Evolutionary conservation across 139 green algal genomes (phyloP), one percentile per base, ranked within the genome.

Genomic region (Pleodorina starrii): DNA sequence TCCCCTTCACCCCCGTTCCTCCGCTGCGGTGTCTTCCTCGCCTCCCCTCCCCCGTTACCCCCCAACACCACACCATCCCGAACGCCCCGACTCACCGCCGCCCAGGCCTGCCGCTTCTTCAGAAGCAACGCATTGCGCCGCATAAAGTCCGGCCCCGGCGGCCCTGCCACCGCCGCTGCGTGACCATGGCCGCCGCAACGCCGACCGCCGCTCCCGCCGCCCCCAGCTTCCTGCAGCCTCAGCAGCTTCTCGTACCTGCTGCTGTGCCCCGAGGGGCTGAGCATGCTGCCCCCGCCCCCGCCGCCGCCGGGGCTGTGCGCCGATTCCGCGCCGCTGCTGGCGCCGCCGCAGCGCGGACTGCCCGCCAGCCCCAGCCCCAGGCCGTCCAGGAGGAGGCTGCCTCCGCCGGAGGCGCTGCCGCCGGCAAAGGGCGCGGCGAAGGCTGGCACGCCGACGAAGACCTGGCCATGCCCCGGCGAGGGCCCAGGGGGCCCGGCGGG

Each of bases 211-310:
- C 35, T 44, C 32, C 76, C 25, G 5, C 35, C 27, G 11, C 76
- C 46, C 0, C 43, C 76, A n/a, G n/a, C 76, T 9, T 21, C 76
- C 72, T 69, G 29, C 12, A 69, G 46, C 23, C 48, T 43, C 77
- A 84, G 27, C 50, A 84, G 77, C 77, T 27, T n/a, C 46, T 84
- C 77, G 32, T 84, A 84, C 1, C 46, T 48, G 77, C 77, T 84
- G 50, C 77, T 69, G 23, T 73, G 36, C 32, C 32, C 68, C 4
- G 68, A 73, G 2, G 68, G 35, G 32, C 68, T 73, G n/a, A 32
- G 63, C 54, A 32, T 35, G n/a, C n/a, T n/a, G n/a, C n/a, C n/a
- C n/a, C n/a, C n/a, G n/a, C n/a, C n/a, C n/a, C n/a, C n/a, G n/a
- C n/a, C n/a, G 32, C 35, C 35, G 68, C 35, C 46, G 68, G 36